A percentile compares a stretch with the other conserved stretches of the same genome.
Evolutionary conservation across 2,329 filamentous ascomycete species (phyloP).

Genomic region (Fusarium dimerum): DNA sequence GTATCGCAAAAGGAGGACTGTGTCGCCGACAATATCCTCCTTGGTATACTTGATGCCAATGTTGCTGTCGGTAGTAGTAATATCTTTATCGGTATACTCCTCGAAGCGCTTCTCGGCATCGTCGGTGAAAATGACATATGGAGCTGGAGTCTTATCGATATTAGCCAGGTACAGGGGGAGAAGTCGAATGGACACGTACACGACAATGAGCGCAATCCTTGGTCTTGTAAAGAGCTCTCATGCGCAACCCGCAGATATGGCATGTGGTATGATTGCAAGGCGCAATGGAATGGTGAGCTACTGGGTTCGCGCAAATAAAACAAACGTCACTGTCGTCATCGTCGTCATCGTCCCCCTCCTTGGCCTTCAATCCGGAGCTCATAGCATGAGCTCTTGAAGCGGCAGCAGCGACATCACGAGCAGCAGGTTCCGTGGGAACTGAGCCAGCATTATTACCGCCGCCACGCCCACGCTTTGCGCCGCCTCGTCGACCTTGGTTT

Average conservation of each 20-base stretch:
- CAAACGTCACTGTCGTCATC: constrained; percentile 79
- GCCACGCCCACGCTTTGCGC: constrained; percentile 34
- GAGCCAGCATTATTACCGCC: constrained; percentile 24
- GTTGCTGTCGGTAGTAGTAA: constrained; percentile 77
- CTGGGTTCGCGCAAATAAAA: constrained; percentile 94
- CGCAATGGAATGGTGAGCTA: constrained; percentile 83
- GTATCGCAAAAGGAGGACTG: constrained; percentile 82
- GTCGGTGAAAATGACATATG: constrained; percentile 91
- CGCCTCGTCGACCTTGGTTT: constrained; percentile 40
- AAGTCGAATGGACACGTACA: constrained; percentile 49
- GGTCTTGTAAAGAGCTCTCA: constrained; percentile 93
- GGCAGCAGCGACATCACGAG: constrained; percentile 33
- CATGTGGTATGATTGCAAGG: constrained; percentile 97
- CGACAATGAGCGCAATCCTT: constrained; percentile 96
- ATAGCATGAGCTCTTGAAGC: constrained; percentile 40
- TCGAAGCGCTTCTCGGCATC: constrained; percentile 79
- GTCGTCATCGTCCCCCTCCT: constrained; percentile 35
- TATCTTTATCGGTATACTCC: constrained; percentile 74
- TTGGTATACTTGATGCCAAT: constrained; percentile 91
- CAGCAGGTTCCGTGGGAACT: constrained; percentile 30
- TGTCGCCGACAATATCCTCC: constrained; percentile 87
- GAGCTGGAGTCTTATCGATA: constrained; percentile 60
- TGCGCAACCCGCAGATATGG: constrained; percentile 88
- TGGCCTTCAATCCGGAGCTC: constrained; percentile 25
- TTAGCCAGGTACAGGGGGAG: constrained; percentile 15